Evolutionary conservation across 2,329 filamentous ascomycete genomes (phyloP).

Genomic region (Pseudodiploospora longispora): DNA sequence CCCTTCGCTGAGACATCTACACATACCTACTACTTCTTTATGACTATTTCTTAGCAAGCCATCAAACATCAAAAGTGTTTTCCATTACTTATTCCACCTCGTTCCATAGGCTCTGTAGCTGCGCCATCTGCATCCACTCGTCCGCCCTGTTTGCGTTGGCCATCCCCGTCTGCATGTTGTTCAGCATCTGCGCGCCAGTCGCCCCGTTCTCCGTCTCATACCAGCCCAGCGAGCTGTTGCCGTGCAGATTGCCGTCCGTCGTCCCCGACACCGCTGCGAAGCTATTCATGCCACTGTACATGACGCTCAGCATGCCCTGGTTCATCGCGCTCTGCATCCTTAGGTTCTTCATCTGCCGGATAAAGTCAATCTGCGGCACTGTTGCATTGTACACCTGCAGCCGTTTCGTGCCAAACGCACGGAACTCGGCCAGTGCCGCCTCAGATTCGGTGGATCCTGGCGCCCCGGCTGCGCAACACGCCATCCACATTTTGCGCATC

Average conservation of each 20-base stretch:
- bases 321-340: slow-evolving; percentile 25
- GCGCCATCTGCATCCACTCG: slow-evolving; percentile 20
- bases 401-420: slow-evolving; percentile 17
- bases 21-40: too few species aligned
- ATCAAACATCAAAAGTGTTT: too few species aligned
- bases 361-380: slow-evolving; percentile 20
- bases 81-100: slow-evolving; percentile 20
- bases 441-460: slow-evolving; percentile 18
- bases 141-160: slow-evolving; percentile 16
- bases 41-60: too few species aligned
- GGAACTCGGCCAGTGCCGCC: slow-evolving; percentile 17
- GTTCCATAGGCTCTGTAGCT: slow-evolving; percentile 20
- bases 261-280: slow-evolving; percentile 18
- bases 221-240: slow-evolving; percentile 26
- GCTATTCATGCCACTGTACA: slow-evolving; percentile 25
- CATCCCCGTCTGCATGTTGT: slow-evolving; percentile 25
- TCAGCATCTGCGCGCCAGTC: slow-evolving; percentile 23
- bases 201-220: slow-evolving; percentile 27
- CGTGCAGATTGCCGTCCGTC: slow-evolving; percentile 23
- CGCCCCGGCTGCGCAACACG: slow-evolving; percentile 18
- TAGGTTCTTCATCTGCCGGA: slow-evolving; percentile 20
- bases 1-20: too few species aligned
- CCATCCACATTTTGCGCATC: slow-evolving; percentile 28
- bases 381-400: slow-evolving; percentile 22
- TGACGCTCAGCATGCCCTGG: slow-evolving; percentile 22